Conservation (phyloP, 2,329 filamentous ascomycete species). For the Fonsecaea nubica region DNA sequence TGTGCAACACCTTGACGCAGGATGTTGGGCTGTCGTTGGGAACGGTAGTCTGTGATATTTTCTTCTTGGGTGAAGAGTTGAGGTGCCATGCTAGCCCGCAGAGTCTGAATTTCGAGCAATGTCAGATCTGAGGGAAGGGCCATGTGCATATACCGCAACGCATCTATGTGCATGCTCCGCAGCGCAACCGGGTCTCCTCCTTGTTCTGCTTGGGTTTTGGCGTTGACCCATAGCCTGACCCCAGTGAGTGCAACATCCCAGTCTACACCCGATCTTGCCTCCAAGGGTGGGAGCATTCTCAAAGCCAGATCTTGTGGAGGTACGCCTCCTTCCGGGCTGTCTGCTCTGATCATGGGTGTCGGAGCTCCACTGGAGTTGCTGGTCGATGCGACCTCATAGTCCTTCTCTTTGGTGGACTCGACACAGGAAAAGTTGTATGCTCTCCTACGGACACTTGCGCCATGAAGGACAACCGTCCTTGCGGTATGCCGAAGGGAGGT, state of each 20-base stretch:
- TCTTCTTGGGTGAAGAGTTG: slow-evolving; percentile 15
- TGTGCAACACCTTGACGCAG: slow-evolving; percentile 33
- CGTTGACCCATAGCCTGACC: slow-evolving; percentile 32
- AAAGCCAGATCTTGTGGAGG: slow-evolving; percentile 26
- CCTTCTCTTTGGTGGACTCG: slow-evolving; percentile 27
- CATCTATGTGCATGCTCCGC: slow-evolving; percentile 37
- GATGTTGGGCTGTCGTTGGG: slow-evolving; percentile 18
- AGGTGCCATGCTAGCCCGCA: slow-evolving; percentile 33
- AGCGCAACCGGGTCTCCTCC: slow-evolving; percentile 29
- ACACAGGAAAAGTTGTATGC: slow-evolving; percentile 25
- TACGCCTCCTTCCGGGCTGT: slow-evolving; percentile 24
- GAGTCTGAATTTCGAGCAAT: slow-evolving; percentile 28
- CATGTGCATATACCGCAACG: slow-evolving; percentile 36
- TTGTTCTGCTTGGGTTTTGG: slow-evolving; percentile 34
- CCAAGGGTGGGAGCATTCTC: slow-evolving; percentile 31
- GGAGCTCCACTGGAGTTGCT: slow-evolving; percentile 25
- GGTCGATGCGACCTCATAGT: slow-evolving; percentile 27
- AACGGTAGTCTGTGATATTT: background rate
- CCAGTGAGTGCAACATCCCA: slow-evolving; percentile 36
- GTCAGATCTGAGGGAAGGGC: slow-evolving; percentile 33
- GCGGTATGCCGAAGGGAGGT: slow-evolving; percentile 31
- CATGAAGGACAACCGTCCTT: slow-evolving; percentile 22
- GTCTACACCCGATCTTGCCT: slow-evolving; percentile 30
- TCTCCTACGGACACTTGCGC: slow-evolving; percentile 17
- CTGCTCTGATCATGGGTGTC: slow-evolving; percentile 31